These are phyloP conservation scores for Ilyonectria robusta DNA, from an alignment of 2,329 filamentous ascomycete genomes.

Conservation along the genomic window DNA sequence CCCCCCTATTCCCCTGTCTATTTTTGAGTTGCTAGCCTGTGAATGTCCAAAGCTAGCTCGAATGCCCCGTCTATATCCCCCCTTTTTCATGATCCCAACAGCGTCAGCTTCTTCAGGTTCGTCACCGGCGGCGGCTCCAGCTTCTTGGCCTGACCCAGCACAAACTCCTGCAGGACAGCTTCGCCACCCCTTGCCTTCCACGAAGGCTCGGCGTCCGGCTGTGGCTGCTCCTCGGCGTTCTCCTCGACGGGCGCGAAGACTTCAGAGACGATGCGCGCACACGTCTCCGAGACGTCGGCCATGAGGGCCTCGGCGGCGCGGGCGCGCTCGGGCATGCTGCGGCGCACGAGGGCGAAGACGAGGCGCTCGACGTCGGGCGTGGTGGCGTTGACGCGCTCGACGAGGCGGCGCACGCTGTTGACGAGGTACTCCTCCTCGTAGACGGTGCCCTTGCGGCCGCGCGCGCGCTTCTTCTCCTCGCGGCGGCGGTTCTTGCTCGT, in stretches of 20 bases:
- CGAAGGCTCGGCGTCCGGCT: conserved; percentile 39
- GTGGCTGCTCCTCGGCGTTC: conserved; percentile 37
- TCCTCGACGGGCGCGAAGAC: conserved; percentile 67
- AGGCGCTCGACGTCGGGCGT: conserved; percentile 81
- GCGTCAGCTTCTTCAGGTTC: conserved; percentile 63
- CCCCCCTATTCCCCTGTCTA: conserved; percentile 5
- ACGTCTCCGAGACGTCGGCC: conserved; percentile 80
- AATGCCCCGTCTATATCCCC: conserved; percentile 2
- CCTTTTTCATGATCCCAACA: conserved; percentile 59
- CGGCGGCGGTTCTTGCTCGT: conserved; percentile 90
- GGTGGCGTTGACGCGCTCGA: conserved; percentile 84
- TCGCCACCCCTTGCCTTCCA: conserved; percentile 63
- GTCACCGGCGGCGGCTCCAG: conserved; percentile 65
- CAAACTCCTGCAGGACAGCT: conserved; percentile 66
- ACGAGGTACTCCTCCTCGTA: conserved; percentile 99
- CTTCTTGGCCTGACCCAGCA: conserved; percentile 61
- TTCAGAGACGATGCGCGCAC: conserved; percentile 75
- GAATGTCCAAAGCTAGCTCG: background rate
- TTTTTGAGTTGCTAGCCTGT: background rate
- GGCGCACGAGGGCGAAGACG: conserved; percentile 81
- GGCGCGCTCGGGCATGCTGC: conserved; percentile 91
- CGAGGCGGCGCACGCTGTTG: conserved; percentile 85
- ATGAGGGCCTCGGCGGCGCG: conserved; percentile 82
- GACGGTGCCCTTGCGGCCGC: conserved; percentile 93
- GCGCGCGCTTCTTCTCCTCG: conserved; percentile 96